These are phyloP conservation scores for Debaryomyces robertsiae DNA, from an alignment of 1,139 yeast genomes.

Conservation along the genomic window DNA sequence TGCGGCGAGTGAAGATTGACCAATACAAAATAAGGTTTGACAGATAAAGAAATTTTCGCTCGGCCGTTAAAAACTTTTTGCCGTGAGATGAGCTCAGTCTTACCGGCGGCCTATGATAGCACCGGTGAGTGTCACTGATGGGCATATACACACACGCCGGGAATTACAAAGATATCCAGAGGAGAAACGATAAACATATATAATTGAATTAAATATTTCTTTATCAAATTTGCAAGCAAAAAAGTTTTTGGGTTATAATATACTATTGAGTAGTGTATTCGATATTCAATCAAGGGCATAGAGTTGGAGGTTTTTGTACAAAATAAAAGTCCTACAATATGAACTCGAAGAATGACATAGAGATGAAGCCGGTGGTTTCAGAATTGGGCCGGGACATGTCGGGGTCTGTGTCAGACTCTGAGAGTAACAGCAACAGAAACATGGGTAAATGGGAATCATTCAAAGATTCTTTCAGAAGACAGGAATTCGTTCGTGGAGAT, in stretches of 20 bases:
- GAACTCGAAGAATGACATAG: slow-evolving; percentile 12
- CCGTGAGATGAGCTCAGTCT: slow-evolving; percentile 5
- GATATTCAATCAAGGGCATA: no score
- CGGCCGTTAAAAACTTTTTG: slow-evolving; percentile 6
- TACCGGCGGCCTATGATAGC: neutral
- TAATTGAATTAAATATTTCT: neutral
- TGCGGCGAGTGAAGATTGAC: no score
- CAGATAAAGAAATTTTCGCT: slow-evolving; percentile 7
- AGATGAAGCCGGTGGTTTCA: slow-evolving; percentile 21
- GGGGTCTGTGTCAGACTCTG: slow-evolving; percentile 19
- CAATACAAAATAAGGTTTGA: neutral
- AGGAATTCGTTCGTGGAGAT: slow-evolving; percentile 21
- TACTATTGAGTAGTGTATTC: neutral
- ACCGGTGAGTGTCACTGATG: no score
- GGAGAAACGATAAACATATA: neutral
- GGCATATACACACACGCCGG: neutral
- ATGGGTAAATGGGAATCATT: slow-evolving; percentile 27
- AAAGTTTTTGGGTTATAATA: neutral
- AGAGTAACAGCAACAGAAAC: slow-evolving; percentile 15
- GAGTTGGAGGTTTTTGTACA: no score
- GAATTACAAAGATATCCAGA: neutral
- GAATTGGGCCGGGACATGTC: slow-evolving; percentile 19
- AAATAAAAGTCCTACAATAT: neutral
- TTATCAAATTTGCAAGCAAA: neutral
- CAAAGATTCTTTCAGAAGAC: slow-evolving; percentile 35